Evolutionary conservation across 1,284 basidiomycete genomes (phyloP).

Genomic region (Boletus semigastroideus): DNA sequence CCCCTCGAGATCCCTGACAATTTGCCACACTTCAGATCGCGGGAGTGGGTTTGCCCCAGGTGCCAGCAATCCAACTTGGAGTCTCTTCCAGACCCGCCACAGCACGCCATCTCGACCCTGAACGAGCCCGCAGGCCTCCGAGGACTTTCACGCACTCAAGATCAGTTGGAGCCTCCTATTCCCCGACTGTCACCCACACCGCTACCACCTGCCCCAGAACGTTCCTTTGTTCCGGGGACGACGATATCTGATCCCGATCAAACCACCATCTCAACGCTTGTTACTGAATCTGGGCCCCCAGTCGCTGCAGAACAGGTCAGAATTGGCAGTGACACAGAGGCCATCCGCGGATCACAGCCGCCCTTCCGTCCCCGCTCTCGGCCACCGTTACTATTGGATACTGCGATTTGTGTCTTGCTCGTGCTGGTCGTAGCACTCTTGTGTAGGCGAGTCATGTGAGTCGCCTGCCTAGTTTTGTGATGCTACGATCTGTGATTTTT

Average conservation of each 20-base stretch:
- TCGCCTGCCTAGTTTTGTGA: constrained; percentile 17
- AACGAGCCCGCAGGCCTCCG: constrained; percentile 19
- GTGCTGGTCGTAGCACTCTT: constrained; percentile 63
- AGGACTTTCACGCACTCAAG: constrained; percentile 24
- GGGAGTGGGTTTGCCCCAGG: constrained; percentile 78
- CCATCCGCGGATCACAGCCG: constrained; percentile 21
- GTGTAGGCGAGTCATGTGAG: constrained; percentile 57
- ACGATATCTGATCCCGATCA: constrained; percentile 18
- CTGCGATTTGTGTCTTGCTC: constrained; percentile 65
- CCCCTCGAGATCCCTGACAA: constrained; percentile 11
- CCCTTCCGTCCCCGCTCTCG: constrained; percentile 27
- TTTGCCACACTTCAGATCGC: constrained; percentile 53
- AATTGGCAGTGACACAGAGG: constrained; percentile 8
- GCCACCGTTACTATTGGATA: constrained; percentile 66
- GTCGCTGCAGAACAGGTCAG: constrained; percentile 13
- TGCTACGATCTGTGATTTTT: constrained; percentile 23
- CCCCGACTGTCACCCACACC: constrained; percentile 12
- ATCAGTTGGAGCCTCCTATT: constrained; percentile 14
- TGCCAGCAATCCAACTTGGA: constrained; percentile 70
- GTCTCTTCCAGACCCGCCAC: constrained; percentile 65
- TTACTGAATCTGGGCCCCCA: constrained; percentile 12
- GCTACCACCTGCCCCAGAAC: constrained; percentile 20
- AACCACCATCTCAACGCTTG: constrained; percentile 10
- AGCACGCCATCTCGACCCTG: constrained; percentile 20
- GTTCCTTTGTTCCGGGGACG: constrained; percentile 13